phyloP scores from a whole-genome alignment of 148 eudicot species.

The Nyssa sinensis region DNA sequence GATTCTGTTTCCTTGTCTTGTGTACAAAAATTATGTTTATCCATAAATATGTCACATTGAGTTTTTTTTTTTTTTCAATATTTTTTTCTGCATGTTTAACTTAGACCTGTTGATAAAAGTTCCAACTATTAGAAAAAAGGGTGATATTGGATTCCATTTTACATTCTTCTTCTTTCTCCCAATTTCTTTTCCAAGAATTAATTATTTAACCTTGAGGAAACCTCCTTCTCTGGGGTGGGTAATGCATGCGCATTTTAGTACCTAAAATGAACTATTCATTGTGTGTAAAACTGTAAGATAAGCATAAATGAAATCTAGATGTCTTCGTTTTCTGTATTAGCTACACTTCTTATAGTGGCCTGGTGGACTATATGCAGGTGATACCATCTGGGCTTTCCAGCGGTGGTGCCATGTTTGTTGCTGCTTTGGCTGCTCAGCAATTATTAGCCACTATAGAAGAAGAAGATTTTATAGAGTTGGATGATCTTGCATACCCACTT shows the following conservation, averaged over 20 bases:
- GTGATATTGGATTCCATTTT: background rate
- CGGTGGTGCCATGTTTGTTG: slow-evolving; percentile 12
- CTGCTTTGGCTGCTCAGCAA: slow-evolving; percentile 17
- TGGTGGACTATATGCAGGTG: slow-evolving; percentile 28
- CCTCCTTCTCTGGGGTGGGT: background rate
- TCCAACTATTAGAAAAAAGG: background rate
- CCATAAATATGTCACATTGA: background rate
- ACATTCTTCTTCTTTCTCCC: background rate
- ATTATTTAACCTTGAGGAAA: background rate
- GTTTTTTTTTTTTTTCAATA: too few relatives aligned
- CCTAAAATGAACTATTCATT: background rate
- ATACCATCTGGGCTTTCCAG: slow-evolving; percentile 18
- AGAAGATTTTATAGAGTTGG: slow-evolving; percentile 45
- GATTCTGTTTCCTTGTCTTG: background rate
- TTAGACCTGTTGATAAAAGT: background rate
- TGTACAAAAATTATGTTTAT: background rate
- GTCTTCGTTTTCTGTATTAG: background rate
- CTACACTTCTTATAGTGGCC: background rate
- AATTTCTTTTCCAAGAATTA: background rate
- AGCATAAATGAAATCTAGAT: background rate
- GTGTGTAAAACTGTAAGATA: background rate
- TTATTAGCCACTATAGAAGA: slow-evolving; percentile 32
- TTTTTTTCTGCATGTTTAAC: background rate
- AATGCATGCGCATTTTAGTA: background rate
- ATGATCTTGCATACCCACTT: slow-evolving; percentile 39